A percentile compares a stretch with the other conserved stretches of the same genome.
Evolutionary conservation across 805 yeast genomes (phyloP).

Genomic region (Saccharomycopsis sp.): DNA sequence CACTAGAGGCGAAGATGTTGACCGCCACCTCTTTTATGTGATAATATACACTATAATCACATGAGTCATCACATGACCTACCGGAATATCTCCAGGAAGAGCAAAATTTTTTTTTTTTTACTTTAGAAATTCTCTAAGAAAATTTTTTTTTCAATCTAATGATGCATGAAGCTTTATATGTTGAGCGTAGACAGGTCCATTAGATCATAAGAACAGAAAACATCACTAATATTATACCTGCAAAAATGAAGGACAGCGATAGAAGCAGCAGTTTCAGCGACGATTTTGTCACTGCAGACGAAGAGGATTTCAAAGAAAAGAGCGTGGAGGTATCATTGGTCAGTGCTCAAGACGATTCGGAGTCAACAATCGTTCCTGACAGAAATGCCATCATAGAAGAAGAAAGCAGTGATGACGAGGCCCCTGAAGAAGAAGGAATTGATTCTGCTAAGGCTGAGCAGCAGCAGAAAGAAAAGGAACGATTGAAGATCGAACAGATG

Average conservation of each 20-base stretch:
- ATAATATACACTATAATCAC: too few relatives aligned
- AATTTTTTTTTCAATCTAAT: too few relatives aligned
- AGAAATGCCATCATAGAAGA: not conserved
- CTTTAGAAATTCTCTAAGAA: not conserved
- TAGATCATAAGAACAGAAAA: too few relatives aligned
- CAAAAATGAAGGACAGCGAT: not conserved
- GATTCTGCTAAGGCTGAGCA: not conserved
- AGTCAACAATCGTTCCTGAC: not conserved
- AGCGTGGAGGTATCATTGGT: not conserved
- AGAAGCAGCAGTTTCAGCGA: not conserved
- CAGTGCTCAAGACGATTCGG: not conserved
- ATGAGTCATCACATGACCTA: not conserved
- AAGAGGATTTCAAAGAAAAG: not conserved
- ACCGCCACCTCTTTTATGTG: too few relatives aligned
- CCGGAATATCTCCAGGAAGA: not conserved
- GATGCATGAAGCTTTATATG: not conserved
- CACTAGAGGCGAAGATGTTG: too few relatives aligned
- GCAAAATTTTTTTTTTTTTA: not conserved
- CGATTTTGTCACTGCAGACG: not conserved
- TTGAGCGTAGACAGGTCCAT: not conserved
- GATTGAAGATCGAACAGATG: not conserved
- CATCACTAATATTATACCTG: too few relatives aligned
- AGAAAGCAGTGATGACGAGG: constrained; percentile 1
- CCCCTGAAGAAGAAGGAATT: constrained; percentile 1
- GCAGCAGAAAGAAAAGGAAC: not conserved